Evolutionary conservation across 768 basidiomycete species (phyloP).

Genomic region (Amylocystis lapponica): DNA sequence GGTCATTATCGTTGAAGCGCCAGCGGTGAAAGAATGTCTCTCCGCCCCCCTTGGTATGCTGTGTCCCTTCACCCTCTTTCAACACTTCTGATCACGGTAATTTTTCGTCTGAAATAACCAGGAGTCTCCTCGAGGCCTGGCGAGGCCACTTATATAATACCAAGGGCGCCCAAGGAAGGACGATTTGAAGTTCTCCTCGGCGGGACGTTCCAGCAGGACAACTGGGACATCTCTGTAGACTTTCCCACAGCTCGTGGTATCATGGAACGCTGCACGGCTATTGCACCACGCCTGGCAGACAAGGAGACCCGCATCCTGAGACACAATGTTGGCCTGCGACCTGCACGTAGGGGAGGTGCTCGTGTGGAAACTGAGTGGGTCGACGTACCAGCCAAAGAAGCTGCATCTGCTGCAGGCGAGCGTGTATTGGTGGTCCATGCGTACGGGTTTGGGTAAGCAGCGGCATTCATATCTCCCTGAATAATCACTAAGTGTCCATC

Average conservation of each 20-base stretch:
- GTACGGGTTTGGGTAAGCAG: slow-evolving; percentile 51
- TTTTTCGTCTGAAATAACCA: background rate
- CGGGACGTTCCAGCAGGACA: slow-evolving; percentile 46
- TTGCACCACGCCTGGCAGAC: slow-evolving; percentile 31
- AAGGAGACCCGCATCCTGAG: slow-evolving; percentile 37
- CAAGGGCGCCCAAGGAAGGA: slow-evolving; percentile 44
- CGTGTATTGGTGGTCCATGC: slow-evolving; percentile 44
- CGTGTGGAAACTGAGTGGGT: slow-evolving; percentile 47
- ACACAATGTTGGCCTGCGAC: slow-evolving; percentile 57
- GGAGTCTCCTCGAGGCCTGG: slow-evolving; percentile 1
- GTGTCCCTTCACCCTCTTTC: background rate
- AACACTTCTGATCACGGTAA: background rate
- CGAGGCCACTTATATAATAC: slow-evolving; percentile 53
- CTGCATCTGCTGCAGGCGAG: too few relatives aligned
- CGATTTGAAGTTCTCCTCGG: slow-evolving; percentile 50
- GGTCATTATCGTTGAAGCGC: slow-evolving; percentile 69
- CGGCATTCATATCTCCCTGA: background rate
- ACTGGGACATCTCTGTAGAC: slow-evolving; percentile 47
- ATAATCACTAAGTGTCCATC: background rate
- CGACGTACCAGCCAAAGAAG: too few relatives aligned
- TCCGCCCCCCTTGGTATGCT: slow-evolving; percentile 18
- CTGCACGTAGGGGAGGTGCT: slow-evolving; percentile 48
- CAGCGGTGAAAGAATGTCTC: slow-evolving; percentile 45
- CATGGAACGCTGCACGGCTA: slow-evolving; percentile 36
- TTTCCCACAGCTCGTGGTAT: slow-evolving; percentile 38